Conservation (phyloP, 805 yeast species). For the Candida boleticola region DNA sequence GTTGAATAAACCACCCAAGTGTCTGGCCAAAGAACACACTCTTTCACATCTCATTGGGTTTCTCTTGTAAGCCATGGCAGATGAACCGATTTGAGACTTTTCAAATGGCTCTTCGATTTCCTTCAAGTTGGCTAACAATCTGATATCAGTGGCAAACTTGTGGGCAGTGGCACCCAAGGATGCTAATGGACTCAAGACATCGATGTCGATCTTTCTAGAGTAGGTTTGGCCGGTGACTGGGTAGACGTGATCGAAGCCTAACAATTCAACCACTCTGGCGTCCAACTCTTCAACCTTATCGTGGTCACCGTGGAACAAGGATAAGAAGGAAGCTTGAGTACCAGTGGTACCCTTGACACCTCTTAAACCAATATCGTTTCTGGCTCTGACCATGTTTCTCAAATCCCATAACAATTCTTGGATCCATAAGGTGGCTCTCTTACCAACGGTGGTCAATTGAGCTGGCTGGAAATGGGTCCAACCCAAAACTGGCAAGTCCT, state of each 20-base stretch:
- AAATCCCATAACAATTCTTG: slow-evolving; percentile 98
- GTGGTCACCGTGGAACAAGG: slow-evolving; percentile 95
- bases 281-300: slow-evolving; percentile 93
- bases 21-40: slow-evolving; percentile 97
- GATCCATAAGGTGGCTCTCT: slow-evolving; percentile 96
- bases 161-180: slow-evolving; percentile 96
- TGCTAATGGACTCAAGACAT: slow-evolving; percentile 86
- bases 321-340: slow-evolving; percentile 94
- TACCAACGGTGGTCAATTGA: slow-evolving; percentile 97
- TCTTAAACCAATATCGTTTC: slow-evolving; percentile 93
- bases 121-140: slow-evolving; percentile 93
- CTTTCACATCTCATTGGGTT: slow-evolving; percentile 99
- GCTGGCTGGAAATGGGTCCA: slow-evolving; percentile 99
- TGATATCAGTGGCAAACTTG: slow-evolving; percentile 95
- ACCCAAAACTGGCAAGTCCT: slow-evolving; percentile 94
- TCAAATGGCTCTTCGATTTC: slow-evolving; percentile 99
- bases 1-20: slow-evolving; percentile 83
- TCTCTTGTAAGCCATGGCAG: slow-evolving; percentile 99
- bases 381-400: slow-evolving; percentile 91
- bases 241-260: slow-evolving; percentile 92
- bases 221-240: slow-evolving; percentile 99
- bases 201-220: slow-evolving; percentile 96
- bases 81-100: slow-evolving; percentile 96
- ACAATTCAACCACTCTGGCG: slow-evolving; percentile 84
- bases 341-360: slow-evolving; percentile 99